Percentiles rank a stretch among this genome's conserved stretches.
phyloP scores from a whole-genome alignment of 768 basidiomycete species.

The Pulveroboletus sp. region DNA sequence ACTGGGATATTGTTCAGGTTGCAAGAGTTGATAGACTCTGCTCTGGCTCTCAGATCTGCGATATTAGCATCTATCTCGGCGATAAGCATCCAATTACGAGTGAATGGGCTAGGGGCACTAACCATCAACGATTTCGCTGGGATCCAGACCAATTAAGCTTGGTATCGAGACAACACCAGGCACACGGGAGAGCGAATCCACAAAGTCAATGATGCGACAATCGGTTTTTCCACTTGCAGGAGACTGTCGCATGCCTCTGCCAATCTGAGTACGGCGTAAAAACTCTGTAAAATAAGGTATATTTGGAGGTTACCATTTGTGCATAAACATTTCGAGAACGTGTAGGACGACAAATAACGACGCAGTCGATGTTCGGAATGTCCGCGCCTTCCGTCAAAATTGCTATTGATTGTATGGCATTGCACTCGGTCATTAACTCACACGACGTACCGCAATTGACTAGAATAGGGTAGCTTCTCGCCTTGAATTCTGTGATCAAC shows the following conservation, averaged over 20 bases:
- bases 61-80: slow-evolving; percentile 44
- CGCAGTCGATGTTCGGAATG: slow-evolving; percentile 91
- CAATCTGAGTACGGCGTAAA: slow-evolving; percentile 55
- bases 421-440: background rate
- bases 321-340: slow-evolving; percentile 84
- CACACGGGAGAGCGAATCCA: slow-evolving; percentile 67
- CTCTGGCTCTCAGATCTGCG: slow-evolving; percentile 43
- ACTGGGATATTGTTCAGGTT: slow-evolving; percentile 1
- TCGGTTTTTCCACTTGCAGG: slow-evolving; percentile 75
- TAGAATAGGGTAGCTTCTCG: slow-evolving; percentile 75
- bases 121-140: slow-evolving; percentile 62
- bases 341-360: slow-evolving; percentile 84
- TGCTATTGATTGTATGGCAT: slow-evolving; percentile 34
- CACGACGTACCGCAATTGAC: slow-evolving; percentile 76
- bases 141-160: slow-evolving; percentile 81
- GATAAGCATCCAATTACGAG: background rate
- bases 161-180: slow-evolving; percentile 73
- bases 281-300: background rate
- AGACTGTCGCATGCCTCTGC: slow-evolving; percentile 85
- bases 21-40: slow-evolving; percentile 17
- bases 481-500: slow-evolving; percentile 62
- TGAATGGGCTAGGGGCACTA: slow-evolving; percentile 6
- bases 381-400: slow-evolving; percentile 93
- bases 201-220: slow-evolving; percentile 89
- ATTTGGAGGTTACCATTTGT: slow-evolving; percentile 67